A percentile compares a stretch with the other conserved stretches of the same genome.
Evolutionary conservation across 2,329 filamentous ascomycete genomes (phyloP).

Genomic region (Herpotrichia juniperi): DNA sequence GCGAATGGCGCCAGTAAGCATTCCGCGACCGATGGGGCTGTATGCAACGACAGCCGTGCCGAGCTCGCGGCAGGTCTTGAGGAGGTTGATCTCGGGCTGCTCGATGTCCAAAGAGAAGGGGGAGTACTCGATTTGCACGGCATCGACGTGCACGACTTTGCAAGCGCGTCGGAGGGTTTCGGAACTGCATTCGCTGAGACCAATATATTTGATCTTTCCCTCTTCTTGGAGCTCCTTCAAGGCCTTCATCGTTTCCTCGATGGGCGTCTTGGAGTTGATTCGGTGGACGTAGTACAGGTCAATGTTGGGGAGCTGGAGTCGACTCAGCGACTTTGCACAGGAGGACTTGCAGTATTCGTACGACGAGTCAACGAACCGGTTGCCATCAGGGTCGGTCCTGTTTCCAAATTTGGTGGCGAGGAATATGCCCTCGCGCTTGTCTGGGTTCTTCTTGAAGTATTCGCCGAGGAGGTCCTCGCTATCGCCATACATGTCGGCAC

Average conservation of each 20-base stretch:
- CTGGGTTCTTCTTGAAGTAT: slow-evolving; percentile 38
- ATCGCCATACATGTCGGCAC: slow-evolving; percentile 40
- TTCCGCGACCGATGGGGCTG: slow-evolving; percentile 39
- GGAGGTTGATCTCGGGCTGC: slow-evolving; percentile 22
- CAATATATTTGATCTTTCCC: slow-evolving; percentile 53
- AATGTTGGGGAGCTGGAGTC: slow-evolving; percentile 42
- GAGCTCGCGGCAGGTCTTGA: slow-evolving; percentile 47
- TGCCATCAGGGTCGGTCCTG: slow-evolving; percentile 54
- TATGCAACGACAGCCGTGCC: slow-evolving; percentile 42
- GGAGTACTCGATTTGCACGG: slow-evolving; percentile 57
- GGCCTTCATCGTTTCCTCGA: slow-evolving; percentile 54
- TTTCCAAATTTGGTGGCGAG: slow-evolving; percentile 43
- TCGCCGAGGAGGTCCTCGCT: slow-evolving; percentile 40
- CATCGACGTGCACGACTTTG: slow-evolving; percentile 50
- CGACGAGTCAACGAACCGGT: slow-evolving; percentile 42
- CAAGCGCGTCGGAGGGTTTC: slow-evolving; percentile 53
- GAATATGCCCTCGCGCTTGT: slow-evolving; percentile 55
- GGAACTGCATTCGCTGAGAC: slow-evolving; percentile 50
- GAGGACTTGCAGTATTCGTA: slow-evolving; percentile 46
- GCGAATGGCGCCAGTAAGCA: slow-evolving; percentile 17
- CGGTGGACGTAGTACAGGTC: slow-evolving; percentile 51
- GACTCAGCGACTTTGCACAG: slow-evolving; percentile 39
- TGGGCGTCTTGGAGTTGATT: slow-evolving; percentile 46
- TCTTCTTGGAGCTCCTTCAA: slow-evolving; percentile 41
- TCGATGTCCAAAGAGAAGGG: slow-evolving; percentile 54